These are phyloP conservation scores for Smallanthus sonchifolius DNA, from an alignment of 129 eudicot species.

Conservation along the genomic window DNA sequence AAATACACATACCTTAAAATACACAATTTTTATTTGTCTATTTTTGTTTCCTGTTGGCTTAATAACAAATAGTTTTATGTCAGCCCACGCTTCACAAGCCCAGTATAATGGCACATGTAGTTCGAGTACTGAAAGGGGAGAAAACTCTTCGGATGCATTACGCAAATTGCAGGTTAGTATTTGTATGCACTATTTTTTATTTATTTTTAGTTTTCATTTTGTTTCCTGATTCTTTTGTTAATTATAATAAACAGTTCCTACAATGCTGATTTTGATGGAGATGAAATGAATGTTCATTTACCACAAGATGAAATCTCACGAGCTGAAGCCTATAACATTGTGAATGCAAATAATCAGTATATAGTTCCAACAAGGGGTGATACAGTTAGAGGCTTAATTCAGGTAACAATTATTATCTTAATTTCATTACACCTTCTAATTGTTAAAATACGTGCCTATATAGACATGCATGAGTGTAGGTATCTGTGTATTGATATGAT, in stretches of 20 bases:
- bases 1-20: background rate
- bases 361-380: constrained; percentile 98
- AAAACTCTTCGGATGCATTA: constrained; percentile 98
- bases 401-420: constrained; percentile 40
- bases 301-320: constrained; percentile 99
- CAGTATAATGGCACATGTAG: constrained; percentile 95
- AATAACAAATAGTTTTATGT: constrained; percentile 3
- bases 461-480: background rate
- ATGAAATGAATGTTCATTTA: constrained; percentile 94
- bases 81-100: constrained; percentile 99
- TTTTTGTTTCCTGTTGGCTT: background rate
- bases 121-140: constrained; percentile 91
- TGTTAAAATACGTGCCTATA: background rate
- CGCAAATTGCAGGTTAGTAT: constrained; percentile 91
- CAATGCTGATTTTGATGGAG: constrained; percentile 99
- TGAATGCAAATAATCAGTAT: constrained; percentile 91
- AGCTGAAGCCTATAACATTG: constrained; percentile 97
- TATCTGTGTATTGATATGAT: background rate
- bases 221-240: background rate
- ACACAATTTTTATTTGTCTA: background rate
- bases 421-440: background rate
- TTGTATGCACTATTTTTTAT: background rate
- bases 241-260: constrained; percentile 50
- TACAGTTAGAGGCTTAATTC: constrained; percentile 90
- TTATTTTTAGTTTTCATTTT: background rate